Evolutionary conservation across 2,329 filamentous ascomycete species (phyloP).

Genomic region (Botryotinia globosa): DNA sequence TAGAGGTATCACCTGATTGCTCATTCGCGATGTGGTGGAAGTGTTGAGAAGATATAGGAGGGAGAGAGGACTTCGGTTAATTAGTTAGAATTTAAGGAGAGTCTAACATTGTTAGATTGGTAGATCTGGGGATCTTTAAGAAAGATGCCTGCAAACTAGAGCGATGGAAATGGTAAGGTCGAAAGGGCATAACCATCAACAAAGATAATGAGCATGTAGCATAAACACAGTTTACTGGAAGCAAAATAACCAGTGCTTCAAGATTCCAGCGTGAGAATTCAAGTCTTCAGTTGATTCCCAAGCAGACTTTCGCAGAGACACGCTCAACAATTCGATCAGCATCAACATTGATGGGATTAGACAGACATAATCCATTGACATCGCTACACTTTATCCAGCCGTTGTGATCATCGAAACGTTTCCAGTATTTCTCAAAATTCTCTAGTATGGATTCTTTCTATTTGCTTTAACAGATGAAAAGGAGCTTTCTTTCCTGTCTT

Average conservation of each 20-base stretch:
- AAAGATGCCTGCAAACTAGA: neutral
- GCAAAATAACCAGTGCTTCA: rapidly evolving
- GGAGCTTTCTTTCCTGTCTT: neutral
- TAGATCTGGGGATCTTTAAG: neutral
- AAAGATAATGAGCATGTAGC: neutral
- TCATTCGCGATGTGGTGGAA: neutral
- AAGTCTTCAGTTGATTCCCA: neutral
- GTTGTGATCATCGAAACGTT: neutral
- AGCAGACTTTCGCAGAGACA: rapidly evolving
- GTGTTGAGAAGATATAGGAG: neutral
- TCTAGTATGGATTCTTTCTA: neutral
- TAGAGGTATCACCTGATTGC: neutral
- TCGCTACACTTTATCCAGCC: neutral
- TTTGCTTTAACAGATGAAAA: neutral
- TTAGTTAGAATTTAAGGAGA: neutral
- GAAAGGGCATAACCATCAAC: neutral
- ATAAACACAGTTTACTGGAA: neutral
- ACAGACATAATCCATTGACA: neutral
- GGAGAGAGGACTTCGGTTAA: neutral
- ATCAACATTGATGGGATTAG: neutral
- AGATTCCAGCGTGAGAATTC: rapidly evolving
- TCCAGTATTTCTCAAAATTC: neutral
- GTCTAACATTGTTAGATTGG: neutral
- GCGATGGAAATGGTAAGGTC: neutral
- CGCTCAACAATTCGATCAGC: rapidly evolving